These are phyloP conservation scores for Cyanidioschyzon merolae DNA, from an alignment of 23 red algal genomes.

Conservation along the genomic window DNA sequence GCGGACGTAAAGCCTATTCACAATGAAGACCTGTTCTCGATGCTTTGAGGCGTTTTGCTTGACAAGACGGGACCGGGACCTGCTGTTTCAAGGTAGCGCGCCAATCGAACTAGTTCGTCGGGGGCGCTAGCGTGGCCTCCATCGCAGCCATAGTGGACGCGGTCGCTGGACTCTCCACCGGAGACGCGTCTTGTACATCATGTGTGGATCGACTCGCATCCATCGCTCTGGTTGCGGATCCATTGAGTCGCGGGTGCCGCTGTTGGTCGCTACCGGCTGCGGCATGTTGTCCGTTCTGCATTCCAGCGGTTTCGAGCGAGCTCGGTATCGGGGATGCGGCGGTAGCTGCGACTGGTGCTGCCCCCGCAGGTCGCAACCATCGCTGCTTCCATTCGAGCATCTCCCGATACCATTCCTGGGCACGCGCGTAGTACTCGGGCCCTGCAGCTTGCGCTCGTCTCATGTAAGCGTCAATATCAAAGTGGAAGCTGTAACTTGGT, in stretches of 20 bases:
- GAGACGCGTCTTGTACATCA: neutral
- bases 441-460: constrained; percentile 42
- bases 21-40: neutral
- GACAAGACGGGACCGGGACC: too few species aligned
- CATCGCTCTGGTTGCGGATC: neutral
- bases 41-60: too few species aligned
- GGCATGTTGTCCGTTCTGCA: neutral
- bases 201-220: neutral
- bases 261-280: neutral
- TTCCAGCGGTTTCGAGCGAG: neutral
- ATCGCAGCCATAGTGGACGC: neutral
- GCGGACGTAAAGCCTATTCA: too few species aligned
- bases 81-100: too few species aligned
- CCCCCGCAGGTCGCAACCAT: neutral
- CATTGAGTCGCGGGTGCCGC: too few species aligned
- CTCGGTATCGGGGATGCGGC: too few species aligned
- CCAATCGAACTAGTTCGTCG: neutral
- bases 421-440: constrained; percentile 37
- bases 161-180: neutral
- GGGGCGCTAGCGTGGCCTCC: neutral
- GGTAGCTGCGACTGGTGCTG: neutral
- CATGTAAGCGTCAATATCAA: constrained; percentile 45
- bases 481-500: neutral
- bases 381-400: neutral
- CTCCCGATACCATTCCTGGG: constrained; percentile 35